Evolutionary conservation across 2,329 filamentous ascomycete species (phyloP).

Genomic region (Sphaerulina musiva): DNA sequence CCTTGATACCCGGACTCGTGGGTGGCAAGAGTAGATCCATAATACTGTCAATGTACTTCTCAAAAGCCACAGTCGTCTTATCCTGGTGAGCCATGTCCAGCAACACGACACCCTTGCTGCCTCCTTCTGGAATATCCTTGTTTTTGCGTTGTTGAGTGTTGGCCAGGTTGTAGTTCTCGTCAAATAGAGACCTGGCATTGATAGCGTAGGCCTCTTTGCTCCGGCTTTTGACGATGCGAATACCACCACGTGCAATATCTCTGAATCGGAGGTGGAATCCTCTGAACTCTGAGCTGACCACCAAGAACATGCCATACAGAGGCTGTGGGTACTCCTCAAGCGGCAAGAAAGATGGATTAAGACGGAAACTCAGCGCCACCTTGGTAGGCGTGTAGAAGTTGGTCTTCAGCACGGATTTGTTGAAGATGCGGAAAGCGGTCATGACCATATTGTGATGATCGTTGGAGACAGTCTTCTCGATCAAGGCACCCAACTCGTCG

Average conservation of each 20-base stretch:
- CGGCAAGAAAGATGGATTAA: conserved; percentile 84
- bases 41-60: conserved; percentile 99
- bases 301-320: conserved; percentile 96
- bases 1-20: conserved; percentile 92
- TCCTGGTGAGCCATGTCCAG: conserved; percentile 92
- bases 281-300: conserved; percentile 92
- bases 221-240: conserved; percentile 96
- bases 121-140: conserved; percentile 98
- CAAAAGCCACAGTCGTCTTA: conserved; percentile 84
- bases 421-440: conserved; percentile 94
- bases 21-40: conserved; percentile 88
- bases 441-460: conserved; percentile 98
- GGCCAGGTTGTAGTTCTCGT: conserved; percentile 97
- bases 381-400: conserved; percentile 98
- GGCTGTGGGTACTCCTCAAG: conserved; percentile 87
- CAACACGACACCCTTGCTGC: conserved; percentile 94
- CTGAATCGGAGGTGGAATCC: conserved; percentile 97
- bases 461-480: conserved; percentile 73
- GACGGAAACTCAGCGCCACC: conserved; percentile 91
- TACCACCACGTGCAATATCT: conserved; percentile 92
- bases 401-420: conserved; percentile 86
- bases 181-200: conserved; percentile 92
- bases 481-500: conserved; percentile 64
- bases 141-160: conserved; percentile 99
- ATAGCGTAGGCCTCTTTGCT: conserved; percentile 94